A percentile compares a stretch with the other conserved stretches of the same genome.
These are phyloP conservation scores for Kluyveromyces aestuarii DNA, from an alignment of 805 yeast species.

Conservation along the genomic window DNA sequence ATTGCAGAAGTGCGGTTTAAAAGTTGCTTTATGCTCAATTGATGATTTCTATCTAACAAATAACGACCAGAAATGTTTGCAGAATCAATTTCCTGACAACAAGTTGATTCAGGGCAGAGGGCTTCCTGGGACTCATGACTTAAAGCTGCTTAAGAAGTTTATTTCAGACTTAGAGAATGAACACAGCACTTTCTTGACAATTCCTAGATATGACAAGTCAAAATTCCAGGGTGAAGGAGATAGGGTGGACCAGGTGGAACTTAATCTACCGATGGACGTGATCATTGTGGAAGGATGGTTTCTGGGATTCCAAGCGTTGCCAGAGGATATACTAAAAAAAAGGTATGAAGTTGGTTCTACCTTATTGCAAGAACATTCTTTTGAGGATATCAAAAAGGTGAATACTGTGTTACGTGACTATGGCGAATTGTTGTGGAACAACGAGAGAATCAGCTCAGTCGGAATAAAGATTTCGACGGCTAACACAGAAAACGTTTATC, in stretches of 20 bases:
- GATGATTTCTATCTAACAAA: slow-evolving; percentile 81
- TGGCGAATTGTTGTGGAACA: slow-evolving; percentile 30
- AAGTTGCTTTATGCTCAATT: slow-evolving; percentile 50
- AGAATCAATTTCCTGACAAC: slow-evolving; percentile 35
- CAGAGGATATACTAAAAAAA: slow-evolving; percentile 10
- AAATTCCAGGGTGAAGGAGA: slow-evolving; percentile 70
- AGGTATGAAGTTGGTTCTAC: slow-evolving; percentile 1
- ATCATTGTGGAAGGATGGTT: slow-evolving; percentile 93
- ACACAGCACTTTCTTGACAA: slow-evolving; percentile 5
- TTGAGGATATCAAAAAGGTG: slow-evolving; percentile 30
- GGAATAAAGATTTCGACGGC: slow-evolving; percentile 57
- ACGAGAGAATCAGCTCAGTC: slow-evolving; percentile 47
- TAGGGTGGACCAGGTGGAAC: slow-evolving; percentile 32
- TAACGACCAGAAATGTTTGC: slow-evolving; percentile 45
- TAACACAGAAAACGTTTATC: slow-evolving; percentile 46
- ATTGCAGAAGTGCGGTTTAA: slow-evolving; percentile 32
- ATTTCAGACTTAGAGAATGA: slow-evolving; percentile 21
- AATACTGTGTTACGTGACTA: slow-evolving; percentile 48
- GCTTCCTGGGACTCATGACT: slow-evolving; percentile 89
- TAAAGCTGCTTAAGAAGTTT: slow-evolving; percentile 24
- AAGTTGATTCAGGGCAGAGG: slow-evolving; percentile 70
- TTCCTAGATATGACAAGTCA: slow-evolving; percentile 78
- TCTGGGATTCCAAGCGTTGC: slow-evolving; percentile 54
- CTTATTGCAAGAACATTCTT: slow-evolving; percentile 13
- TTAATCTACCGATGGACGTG: slow-evolving; percentile 42